Percentiles rank a stretch among this genome's conserved stretches.
These are phyloP conservation scores for Pouteria campechiana DNA, from an alignment of 179 eudicot species.

Conservation along the genomic window DNA sequence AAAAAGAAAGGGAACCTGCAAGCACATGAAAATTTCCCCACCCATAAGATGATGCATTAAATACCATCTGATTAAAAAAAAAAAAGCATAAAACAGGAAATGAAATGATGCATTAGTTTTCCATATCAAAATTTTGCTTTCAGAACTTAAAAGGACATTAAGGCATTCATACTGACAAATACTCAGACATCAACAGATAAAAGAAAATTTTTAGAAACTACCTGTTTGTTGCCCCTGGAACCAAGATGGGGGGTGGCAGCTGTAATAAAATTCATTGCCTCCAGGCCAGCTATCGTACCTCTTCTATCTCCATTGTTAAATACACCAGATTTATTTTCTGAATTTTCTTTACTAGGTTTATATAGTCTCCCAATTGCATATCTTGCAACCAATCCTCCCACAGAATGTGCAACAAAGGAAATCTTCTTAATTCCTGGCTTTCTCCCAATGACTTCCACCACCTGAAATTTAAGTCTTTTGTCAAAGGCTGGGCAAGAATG, in stretches of 20 bases:
- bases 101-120: no score
- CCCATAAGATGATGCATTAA: background rate
- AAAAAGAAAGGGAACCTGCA: constrained; percentile 92
- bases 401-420: constrained; percentile 91
- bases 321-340: constrained; percentile 11
- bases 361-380: constrained; percentile 78
- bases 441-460: constrained; percentile 50
- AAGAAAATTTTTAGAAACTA: constrained; percentile 16
- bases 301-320: constrained; percentile 23
- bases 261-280: constrained; percentile 83
- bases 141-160: no score
- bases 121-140: no score
- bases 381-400: constrained; percentile 95
- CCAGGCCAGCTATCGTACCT: constrained; percentile 78
- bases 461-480: constrained; percentile 34
- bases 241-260: constrained; percentile 99
- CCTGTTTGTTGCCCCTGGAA: constrained; percentile 96
- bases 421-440: constrained; percentile 61
- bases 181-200: background rate
- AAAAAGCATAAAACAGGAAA: background rate
- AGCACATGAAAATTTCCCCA: background rate
- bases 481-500: background rate
- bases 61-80: background rate
- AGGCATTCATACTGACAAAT: no score
- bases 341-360: constrained; percentile 23